Base-by-base conservation (phyloP, 805 yeast species). In the Yarrowia yakushimensis region DNA sequence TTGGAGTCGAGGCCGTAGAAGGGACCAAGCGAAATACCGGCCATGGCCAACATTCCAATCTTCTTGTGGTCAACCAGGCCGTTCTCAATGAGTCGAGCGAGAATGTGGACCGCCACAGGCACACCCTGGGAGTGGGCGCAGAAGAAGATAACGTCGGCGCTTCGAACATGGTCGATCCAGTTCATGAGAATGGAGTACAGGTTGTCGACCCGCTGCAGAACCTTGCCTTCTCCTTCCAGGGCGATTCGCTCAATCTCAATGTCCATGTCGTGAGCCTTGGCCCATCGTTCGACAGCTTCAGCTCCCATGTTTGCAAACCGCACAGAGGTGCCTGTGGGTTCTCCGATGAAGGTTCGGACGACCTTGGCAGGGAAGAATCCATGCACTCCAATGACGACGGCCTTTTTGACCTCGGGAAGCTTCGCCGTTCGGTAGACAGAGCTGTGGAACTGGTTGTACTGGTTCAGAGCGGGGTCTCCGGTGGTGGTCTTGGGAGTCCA, bases 71-170 rank as follows among this genome's bases (percentile, higher is more conserved):
- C 73, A 1, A 78, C 69, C 28, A 74, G 74, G 0, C 82, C 94
- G 36, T 82, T 79, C 66, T 83, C 87, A 12, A 93, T 81, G 42
- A 93, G 78, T 67, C 81, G 80, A 0, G 96, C 87, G n/a, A 91
- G 74, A 28, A 93, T 72, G 31, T 90, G 85, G 0, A 90, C 84
- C 0, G 96, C 83, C 0, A 94, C 98, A 0, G 97, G 97, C 50
- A 93, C 86, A 0, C 99, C 99, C 73, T 93, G 99, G 0, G 97
- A 92, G 74, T 93, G 99, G 0, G 96, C 86, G 1, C 97, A 97
- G 65, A 93, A 82, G 70, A 87, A 90, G n/a, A 93, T 83, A 66
- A 87, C 87, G 73, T 93, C 98, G 0, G 97, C 93, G 17, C 69
- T 67, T 23, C 66, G 63, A 17, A 88, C 74, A 33, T 79, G 80